phyloP scores from a whole-genome alignment of 75 land plant genomes.

The Pinus tabuliformis region DNA sequence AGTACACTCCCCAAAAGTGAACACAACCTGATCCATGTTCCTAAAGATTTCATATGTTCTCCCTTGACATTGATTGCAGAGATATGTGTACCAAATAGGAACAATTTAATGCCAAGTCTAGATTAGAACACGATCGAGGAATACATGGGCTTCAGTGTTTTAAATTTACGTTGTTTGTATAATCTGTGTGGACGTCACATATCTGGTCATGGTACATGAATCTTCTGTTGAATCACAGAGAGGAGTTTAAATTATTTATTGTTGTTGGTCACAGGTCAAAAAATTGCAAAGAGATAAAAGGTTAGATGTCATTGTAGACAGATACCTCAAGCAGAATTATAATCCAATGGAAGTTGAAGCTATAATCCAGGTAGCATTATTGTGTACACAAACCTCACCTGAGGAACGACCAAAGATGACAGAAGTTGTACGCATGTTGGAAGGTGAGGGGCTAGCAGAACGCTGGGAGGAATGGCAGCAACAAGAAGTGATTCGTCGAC shows the following conservation, averaged over 20 bases:
- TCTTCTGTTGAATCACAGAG: not conserved
- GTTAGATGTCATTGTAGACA: slow-evolving; percentile 48
- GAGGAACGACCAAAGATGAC: slow-evolving; percentile 61
- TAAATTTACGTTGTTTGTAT: not conserved
- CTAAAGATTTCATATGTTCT: no score
- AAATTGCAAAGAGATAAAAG: slow-evolving; percentile 51
- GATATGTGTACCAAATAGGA: no score
- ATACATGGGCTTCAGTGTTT: not conserved
- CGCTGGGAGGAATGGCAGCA: slow-evolving; percentile 54
- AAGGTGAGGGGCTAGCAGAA: slow-evolving; percentile 55
- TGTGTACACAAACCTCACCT: slow-evolving; percentile 54
- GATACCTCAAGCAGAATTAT: slow-evolving; percentile 40
- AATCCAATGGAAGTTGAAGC: slow-evolving; percentile 47
- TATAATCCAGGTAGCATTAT: slow-evolving; percentile 54
- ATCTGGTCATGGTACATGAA: not conserved
- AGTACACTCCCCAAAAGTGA: no score
- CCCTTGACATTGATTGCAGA: no score
- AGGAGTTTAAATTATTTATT: not conserved
- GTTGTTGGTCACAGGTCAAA: slow-evolving; percentile 34
- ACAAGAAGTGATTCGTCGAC: slow-evolving; percentile 23
- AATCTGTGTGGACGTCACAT: not conserved
- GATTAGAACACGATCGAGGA: not conserved
- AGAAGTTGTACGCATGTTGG: slow-evolving; percentile 59
- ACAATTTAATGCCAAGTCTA: not conserved
- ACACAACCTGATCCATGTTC: no score